Evolutionary conservation across 306 rosid species (phyloP).

Genomic region (Abrus precatorius): DNA sequence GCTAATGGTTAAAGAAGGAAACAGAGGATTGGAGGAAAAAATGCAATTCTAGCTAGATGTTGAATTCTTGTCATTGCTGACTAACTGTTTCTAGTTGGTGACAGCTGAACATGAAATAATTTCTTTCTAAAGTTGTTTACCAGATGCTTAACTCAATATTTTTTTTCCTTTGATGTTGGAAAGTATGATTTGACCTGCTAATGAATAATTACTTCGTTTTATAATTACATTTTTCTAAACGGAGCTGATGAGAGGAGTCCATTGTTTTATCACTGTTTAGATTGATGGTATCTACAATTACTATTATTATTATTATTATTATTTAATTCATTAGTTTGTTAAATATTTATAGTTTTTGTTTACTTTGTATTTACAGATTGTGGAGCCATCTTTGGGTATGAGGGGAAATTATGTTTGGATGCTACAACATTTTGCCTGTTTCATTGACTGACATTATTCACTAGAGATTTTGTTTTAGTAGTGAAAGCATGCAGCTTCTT

Average conservation of each 20-base stretch:
- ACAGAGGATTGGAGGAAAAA: background rate
- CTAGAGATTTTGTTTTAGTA: constrained; percentile 3
- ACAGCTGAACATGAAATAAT: constrained; percentile 35
- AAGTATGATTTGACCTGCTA: constrained; percentile 44
- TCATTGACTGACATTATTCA: constrained; percentile 31
- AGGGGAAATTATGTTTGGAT: background rate
- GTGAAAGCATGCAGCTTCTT: constrained; percentile 23
- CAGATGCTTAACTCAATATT: constrained; percentile 20
- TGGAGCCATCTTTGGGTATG: background rate
- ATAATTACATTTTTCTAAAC: constrained; percentile 43
- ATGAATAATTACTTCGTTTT: constrained; percentile 29
- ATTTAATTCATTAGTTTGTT: background rate
- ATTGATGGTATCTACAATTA: constrained; percentile 19
- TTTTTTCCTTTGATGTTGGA: constrained; percentile 45
- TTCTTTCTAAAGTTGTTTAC: constrained; percentile 44
- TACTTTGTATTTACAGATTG: background rate
- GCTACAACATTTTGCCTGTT: background rate
- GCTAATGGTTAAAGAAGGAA: constrained; percentile 25
- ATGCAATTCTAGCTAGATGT: constrained; percentile 22
- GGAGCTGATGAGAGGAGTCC: constrained; percentile 18
- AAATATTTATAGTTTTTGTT: background rate
- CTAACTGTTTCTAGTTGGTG: constrained; percentile 44
- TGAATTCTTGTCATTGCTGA: constrained; percentile 18
- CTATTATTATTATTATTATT: background rate
- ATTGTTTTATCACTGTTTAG: background rate